Evolutionary conservation across 164 flowering plant genomes (phyloP).

Genomic region (Vitis labrusca): DNA sequence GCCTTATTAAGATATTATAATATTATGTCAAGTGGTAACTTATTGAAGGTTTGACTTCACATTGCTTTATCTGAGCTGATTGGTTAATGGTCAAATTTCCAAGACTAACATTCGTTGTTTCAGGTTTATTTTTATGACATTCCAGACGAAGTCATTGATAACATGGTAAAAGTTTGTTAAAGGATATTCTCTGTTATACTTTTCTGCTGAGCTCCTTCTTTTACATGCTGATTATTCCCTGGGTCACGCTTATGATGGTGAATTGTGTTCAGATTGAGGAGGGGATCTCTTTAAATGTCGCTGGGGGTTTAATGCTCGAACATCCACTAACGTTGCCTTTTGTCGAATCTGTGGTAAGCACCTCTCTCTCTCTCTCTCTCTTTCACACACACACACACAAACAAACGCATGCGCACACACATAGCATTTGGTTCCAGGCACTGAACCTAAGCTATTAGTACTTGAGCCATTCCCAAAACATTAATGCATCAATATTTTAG

Average conservation of each 20-base stretch:
- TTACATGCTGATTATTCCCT: neutral
- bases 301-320: slow-evolving; percentile 85
- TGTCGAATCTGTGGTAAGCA: slow-evolving; percentile 54
- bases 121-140: slow-evolving; percentile 55
- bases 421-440: too few relatives aligned
- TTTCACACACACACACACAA: neutral
- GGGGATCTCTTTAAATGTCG: slow-evolving; percentile 67
- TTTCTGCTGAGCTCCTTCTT: neutral
- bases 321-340: slow-evolving; percentile 68
- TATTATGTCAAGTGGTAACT: too few relatives aligned
- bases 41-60: neutral
- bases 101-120: neutral
- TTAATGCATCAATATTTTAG: too few relatives aligned
- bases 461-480: too few relatives aligned
- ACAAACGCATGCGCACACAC: neutral
- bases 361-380: slow-evolving; percentile 8
- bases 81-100: neutral
- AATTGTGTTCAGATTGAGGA: slow-evolving; percentile 59
- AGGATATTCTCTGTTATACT: neutral
- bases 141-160: slow-evolving; percentile 43
- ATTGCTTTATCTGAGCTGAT: neutral
- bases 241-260: neutral
- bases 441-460: too few relatives aligned
- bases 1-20: too few relatives aligned
- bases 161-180: slow-evolving; percentile 28